phyloP scores from a whole-genome alignment of 345 rosid species.

The Boechera stricta region DNA sequence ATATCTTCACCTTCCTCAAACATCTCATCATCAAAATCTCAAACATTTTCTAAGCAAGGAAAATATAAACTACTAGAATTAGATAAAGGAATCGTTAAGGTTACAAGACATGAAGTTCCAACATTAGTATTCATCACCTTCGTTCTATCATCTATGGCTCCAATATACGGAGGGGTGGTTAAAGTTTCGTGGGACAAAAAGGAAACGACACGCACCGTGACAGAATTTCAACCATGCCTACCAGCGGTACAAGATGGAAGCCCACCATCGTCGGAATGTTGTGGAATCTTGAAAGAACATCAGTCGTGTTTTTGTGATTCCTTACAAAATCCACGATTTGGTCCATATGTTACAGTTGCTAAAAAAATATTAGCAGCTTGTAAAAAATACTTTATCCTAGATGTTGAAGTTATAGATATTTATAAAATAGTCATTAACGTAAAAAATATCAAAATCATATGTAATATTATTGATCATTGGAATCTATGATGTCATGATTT shows the following conservation, averaged over 20 bases:
- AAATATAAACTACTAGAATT: not conserved
- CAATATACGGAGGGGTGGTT: not conserved
- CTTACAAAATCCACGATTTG: constrained; percentile 28
- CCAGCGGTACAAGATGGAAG: constrained; percentile 36
- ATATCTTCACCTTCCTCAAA: not conserved
- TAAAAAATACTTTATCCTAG: constrained; percentile 50
- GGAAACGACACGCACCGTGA: not conserved
- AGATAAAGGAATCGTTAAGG: not conserved
- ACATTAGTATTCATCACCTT: not conserved
- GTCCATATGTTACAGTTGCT: not conserved
- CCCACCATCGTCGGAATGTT: constrained; percentile 50
- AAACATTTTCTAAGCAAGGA: not conserved
- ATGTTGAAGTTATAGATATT: constrained; percentile 42
- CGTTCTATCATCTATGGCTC: constrained; percentile 6
- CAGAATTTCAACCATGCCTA: constrained; percentile 22
- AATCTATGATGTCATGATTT: not conserved
- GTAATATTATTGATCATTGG: not conserved
- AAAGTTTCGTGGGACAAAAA: not conserved
- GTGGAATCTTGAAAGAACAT: constrained; percentile 59
- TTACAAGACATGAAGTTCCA: not conserved
- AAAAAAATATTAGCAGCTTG: constrained; percentile 45
- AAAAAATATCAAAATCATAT: too few species aligned
- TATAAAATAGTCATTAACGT: not conserved
- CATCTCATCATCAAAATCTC: constrained; percentile 6
- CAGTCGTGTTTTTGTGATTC: constrained; percentile 57